phyloP scores from a whole-genome alignment of 805 yeast species.

The Crinitomyces ghanaensis region DNA sequence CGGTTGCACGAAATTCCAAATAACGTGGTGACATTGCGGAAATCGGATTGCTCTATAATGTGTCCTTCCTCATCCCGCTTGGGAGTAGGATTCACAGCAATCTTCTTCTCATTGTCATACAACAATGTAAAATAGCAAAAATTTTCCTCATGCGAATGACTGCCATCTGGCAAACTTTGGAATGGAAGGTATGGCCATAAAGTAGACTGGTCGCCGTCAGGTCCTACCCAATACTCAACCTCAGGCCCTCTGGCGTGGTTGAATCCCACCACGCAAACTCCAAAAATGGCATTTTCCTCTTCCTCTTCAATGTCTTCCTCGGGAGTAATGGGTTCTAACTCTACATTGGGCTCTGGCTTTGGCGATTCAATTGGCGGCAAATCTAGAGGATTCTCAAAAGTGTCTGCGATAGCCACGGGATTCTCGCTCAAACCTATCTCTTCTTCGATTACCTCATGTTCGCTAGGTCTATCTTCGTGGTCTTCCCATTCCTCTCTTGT shows the following conservation, averaged over 20 bases:
- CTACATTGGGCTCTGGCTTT: slow-evolving; percentile 1
- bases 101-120: slow-evolving; percentile 44
- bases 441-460: background rate
- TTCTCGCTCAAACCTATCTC: no score
- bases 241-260: slow-evolving; percentile 93
- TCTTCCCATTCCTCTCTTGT: no score
- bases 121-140: slow-evolving; percentile 80
- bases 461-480: background rate
- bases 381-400: no score
- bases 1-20: slow-evolving; percentile 93
- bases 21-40: slow-evolving; percentile 46
- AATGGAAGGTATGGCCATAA: slow-evolving; percentile 86
- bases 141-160: slow-evolving; percentile 87
- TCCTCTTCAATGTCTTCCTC: slow-evolving; percentile 4
- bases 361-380: background rate
- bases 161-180: slow-evolving; percentile 93
- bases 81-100: slow-evolving; percentile 34
- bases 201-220: slow-evolving; percentile 30
- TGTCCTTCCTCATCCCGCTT: slow-evolving; percentile 28
- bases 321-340: slow-evolving; percentile 8
- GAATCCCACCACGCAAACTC: slow-evolving; percentile 83
- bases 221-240: slow-evolving; percentile 76
- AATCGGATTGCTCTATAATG: slow-evolving; percentile 31
- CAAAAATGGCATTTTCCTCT: slow-evolving; percentile 42
- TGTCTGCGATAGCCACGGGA: no score